Conservation (phyloP, 805 yeast species). For the Blastobotrys robertii region DNA sequence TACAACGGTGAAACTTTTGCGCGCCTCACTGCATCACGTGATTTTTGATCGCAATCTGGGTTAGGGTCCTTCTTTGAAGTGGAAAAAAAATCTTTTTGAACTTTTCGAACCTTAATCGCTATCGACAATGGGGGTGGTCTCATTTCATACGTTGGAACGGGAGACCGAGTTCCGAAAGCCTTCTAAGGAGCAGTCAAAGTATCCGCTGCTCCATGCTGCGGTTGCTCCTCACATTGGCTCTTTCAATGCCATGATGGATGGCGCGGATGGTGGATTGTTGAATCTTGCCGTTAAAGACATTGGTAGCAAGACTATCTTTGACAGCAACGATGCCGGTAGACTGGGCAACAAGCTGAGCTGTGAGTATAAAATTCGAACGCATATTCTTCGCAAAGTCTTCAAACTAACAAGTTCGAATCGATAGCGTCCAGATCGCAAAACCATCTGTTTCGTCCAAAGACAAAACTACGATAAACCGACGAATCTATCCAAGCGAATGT, state of each 20-base stretch:
- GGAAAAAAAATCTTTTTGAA: no score
- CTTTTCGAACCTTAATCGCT: no score
- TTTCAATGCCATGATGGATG: conserved; percentile 88
- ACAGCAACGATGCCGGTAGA: conserved; percentile 56
- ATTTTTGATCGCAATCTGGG: no score
- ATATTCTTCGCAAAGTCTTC: neutral
- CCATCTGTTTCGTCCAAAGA: conserved; percentile 71
- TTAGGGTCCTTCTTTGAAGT: no score
- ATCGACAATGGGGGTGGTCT: conserved; percentile 28
- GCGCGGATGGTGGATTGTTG: conserved; percentile 62
- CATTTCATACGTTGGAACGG: conserved; percentile 77
- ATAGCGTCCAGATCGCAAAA: conserved; percentile 75
- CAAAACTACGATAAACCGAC: conserved; percentile 65
- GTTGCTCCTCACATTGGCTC: conserved; percentile 94
- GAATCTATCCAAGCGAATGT: conserved; percentile 75
- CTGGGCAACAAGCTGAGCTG: conserved; percentile 72
- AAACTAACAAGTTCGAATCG: conserved; percentile 52
- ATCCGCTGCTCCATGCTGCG: conserved; percentile 77
- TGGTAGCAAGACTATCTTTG: conserved; percentile 78
- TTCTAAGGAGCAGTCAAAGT: conserved; percentile 76
- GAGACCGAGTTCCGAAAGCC: conserved; percentile 81
- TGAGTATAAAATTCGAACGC: conserved; percentile 9
- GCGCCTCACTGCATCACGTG: no score
- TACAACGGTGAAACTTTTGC: no score
- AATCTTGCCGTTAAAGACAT: conserved; percentile 83